A percentile compares a stretch with the other conserved stretches of the same genome.
Conservation (phyloP, 148 eudicot species). For the Nyssa sinensis region DNA sequence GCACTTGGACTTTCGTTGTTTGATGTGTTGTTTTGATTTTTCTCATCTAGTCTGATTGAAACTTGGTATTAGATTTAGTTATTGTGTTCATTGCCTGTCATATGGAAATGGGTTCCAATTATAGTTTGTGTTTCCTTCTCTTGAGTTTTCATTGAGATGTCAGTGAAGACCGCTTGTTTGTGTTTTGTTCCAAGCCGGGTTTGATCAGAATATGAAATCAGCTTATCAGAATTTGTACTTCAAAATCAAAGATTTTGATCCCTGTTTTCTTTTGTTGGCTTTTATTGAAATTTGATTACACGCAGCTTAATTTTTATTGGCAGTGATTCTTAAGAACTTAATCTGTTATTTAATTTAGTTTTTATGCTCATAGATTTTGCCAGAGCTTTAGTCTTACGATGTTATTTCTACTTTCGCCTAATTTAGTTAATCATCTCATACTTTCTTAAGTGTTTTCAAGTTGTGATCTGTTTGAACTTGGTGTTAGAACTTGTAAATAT, state of each 20-base stretch:
- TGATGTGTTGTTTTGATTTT: not conserved
- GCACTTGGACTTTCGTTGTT: not conserved
- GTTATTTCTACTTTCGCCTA: not conserved
- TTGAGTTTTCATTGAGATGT: not conserved
- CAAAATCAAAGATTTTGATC: not conserved
- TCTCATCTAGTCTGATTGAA: not conserved
- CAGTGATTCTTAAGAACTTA: not conserved
- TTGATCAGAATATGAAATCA: not conserved
- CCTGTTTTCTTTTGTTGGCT: not conserved
- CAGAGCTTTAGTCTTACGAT: not conserved
- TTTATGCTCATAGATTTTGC: not conserved
- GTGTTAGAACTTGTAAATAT: not conserved
- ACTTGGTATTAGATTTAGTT: not conserved
- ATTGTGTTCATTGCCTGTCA: not conserved
- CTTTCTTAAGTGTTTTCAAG: not conserved
- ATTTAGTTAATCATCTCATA: not conserved
- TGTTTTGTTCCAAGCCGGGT: not conserved
- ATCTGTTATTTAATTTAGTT: not conserved
- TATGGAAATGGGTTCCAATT: not conserved
- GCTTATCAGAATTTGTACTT: not conserved
- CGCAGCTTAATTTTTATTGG: not conserved
- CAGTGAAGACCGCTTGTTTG: not conserved
- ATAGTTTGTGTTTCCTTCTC: not conserved
- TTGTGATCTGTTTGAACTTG: not conserved
- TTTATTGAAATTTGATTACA: not conserved